Base-by-base conservation (phyloP, 805 yeast species). In the Teunomyces cretensis region DNA sequence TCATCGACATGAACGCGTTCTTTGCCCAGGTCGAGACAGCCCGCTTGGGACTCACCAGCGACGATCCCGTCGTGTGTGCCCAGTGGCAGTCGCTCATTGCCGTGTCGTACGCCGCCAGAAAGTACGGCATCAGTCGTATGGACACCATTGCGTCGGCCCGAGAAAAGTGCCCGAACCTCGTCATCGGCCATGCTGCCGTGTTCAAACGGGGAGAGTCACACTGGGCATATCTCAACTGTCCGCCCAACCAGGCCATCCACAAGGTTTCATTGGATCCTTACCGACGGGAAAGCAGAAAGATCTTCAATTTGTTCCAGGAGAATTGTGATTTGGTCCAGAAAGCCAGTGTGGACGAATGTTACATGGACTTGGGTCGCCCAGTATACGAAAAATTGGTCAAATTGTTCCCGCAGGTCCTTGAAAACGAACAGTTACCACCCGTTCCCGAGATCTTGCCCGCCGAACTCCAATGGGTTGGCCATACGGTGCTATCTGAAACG, bases 341-440 rank as follows among this genome's bases (percentile, higher is more conserved):
- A 66, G 98, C 97, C 0, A 89, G 97, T 65, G 94, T 91, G 14
- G 99, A 94, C 65, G 99, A 94, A 65, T 83, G 90, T 40, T 94
- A 86, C 59, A 52, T 94, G 53, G 97, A 94, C 65, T 62, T 94
- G 33, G 96, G 97, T 0, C 68, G 86, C 31, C 53, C 79, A 17
- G 79, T 88, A 0, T 75, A 78, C 53, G 47, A 60, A 1, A 66
- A 60, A 41, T 62, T 82, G 9, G 38, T 73, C 2, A 65, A 65
- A 9, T 31, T 64, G 2, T 77, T 78, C 41, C 92, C 95, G 0
- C 57, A 67, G 6, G 48, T 83, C 13, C 30, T 32, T 2, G 43
- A 33, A 0, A 54, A 59, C 4, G 68, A 56, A 3, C 27, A 24
- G 2, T 56, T 84, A 30, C 87, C 86, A 0, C 57, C 62, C 0